A percentile compares a stretch with the other conserved stretches of the same genome.
Evolutionary conservation across 495 filamentous ascomycete species (phyloP).

Genomic region (Neurospora tetrasperma): DNA sequence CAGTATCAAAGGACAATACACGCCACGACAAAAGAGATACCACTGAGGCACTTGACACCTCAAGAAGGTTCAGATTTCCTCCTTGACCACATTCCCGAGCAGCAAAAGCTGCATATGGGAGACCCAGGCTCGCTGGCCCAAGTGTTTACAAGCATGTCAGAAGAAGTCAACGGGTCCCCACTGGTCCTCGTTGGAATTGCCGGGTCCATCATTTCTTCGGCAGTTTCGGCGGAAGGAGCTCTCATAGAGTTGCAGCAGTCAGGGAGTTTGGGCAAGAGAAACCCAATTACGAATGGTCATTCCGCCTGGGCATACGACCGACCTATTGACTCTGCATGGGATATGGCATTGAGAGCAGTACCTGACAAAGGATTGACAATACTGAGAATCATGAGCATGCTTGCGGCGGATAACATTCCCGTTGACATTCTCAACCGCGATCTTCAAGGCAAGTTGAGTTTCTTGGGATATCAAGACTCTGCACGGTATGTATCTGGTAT

Average conservation of each 20-base stretch:
- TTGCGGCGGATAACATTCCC: background rate
- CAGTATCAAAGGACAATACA: background rate
- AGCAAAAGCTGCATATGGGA: background rate
- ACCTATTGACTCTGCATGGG: background rate
- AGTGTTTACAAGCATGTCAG: background rate
- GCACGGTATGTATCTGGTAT: background rate
- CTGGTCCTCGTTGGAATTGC: background rate
- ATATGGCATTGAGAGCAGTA: background rate
- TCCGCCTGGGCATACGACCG: background rate
- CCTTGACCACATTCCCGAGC: background rate
- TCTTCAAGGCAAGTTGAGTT: background rate
- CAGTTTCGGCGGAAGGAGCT: background rate
- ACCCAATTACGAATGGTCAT: background rate
- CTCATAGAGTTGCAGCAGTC: background rate
- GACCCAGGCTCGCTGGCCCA: background rate
- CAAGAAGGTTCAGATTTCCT: background rate
- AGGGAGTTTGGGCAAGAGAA: background rate
- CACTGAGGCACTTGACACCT: background rate
- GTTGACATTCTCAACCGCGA: background rate
- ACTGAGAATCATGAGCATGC: background rate
- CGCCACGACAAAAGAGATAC: background rate
- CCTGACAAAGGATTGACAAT: background rate
- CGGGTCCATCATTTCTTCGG: background rate
- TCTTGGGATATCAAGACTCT: background rate
- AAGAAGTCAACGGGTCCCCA: background rate